Conservation (phyloP, 208 protist species). For the Vickermania ingenoplastis region DNA sequence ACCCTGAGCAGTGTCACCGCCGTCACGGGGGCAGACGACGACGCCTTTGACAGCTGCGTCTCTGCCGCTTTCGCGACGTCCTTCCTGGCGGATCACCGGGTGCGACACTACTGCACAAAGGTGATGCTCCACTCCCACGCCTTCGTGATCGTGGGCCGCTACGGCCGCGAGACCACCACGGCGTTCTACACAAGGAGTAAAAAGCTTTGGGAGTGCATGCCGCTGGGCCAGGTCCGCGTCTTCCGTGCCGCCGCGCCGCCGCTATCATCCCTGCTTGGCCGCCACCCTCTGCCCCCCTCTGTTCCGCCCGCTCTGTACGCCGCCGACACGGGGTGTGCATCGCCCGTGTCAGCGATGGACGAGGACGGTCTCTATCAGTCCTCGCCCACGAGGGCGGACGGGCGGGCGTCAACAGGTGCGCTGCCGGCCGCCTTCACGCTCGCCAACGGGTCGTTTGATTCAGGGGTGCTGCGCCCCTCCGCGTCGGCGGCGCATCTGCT, state of each 20-base stretch:
- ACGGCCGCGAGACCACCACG: conserved; percentile 36
- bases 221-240: conserved; percentile 54
- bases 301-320: background rate
- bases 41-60: conserved; percentile 27
- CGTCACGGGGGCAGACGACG: conserved; percentile 16
- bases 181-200: conserved; percentile 59
- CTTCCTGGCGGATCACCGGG: conserved; percentile 45
- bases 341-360: background rate
- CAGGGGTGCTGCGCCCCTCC: background rate
- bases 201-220: conserved; percentile 77
- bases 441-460: background rate
- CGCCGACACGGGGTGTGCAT: background rate
- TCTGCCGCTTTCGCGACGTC: conserved; percentile 37
- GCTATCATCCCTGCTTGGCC: background rate
- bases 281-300: background rate
- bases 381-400: background rate
- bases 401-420: background rate
- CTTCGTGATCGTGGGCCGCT: conserved; percentile 61
- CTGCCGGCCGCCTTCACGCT: background rate
- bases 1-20: conserved; percentile 10
- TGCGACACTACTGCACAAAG: conserved; percentile 36
- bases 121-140: conserved; percentile 19
- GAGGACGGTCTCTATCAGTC: background rate
- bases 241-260: conserved; percentile 13
- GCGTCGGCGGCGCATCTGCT: background rate